Percentiles rank a stretch among this genome's conserved stretches.
These are phyloP conservation scores for Trifolium repens DNA, from an alignment of 306 rosid genomes.

Conservation along the genomic window DNA sequence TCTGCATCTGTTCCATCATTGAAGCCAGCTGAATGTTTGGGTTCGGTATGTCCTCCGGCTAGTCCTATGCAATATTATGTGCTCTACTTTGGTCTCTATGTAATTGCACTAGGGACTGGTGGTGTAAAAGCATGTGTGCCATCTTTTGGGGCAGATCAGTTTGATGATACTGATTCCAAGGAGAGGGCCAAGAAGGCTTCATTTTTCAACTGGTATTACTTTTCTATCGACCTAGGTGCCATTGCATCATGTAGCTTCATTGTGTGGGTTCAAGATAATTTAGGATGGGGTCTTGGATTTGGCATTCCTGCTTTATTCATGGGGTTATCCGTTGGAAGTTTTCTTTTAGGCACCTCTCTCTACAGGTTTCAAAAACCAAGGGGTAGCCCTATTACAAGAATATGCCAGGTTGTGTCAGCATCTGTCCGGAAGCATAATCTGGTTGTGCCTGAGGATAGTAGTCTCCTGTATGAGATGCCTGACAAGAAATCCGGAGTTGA, in stretches of 20 bases:
- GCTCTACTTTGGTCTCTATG: constrained; percentile 82
- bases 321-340: constrained; percentile 72
- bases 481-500: constrained; percentile 62
- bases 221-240: constrained; percentile 83
- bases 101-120: constrained; percentile 91
- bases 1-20: constrained; percentile 73
- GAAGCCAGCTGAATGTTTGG: constrained; percentile 77
- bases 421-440: constrained; percentile 64
- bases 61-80: constrained; percentile 67
- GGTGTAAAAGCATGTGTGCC: constrained; percentile 90
- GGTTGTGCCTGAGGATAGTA: constrained; percentile 65
- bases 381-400: constrained; percentile 83
- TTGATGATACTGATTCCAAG: constrained; percentile 80
- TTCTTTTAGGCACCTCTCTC: constrained; percentile 80
- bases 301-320: constrained; percentile 88
- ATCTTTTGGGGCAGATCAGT: constrained; percentile 92
- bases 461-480: constrained; percentile 67
- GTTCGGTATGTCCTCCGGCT: constrained; percentile 72
- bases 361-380: constrained; percentile 84
- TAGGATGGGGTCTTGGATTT: constrained; percentile 95
- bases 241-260: constrained; percentile 70
- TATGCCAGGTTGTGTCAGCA: constrained; percentile 89
- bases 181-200: constrained; percentile 82
- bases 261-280: constrained; percentile 93
- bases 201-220: constrained; percentile 94